Conservation (phyloP, 2,329 filamentous ascomycete species). For the Metarhizium album region DNA sequence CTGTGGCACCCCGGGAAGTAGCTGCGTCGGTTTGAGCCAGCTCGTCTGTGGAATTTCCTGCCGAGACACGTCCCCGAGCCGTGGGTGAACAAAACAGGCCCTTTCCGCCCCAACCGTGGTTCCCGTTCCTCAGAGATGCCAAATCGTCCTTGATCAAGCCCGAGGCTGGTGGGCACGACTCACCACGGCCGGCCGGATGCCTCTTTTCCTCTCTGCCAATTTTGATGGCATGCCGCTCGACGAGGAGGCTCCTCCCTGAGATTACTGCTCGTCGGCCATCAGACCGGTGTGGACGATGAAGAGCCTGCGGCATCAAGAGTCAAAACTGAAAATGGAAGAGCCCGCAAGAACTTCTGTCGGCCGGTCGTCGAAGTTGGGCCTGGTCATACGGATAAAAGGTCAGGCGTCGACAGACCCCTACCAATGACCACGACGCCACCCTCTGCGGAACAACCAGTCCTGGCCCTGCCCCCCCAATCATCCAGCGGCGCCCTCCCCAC, state of each 20-base stretch:
- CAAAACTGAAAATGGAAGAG: neutral
- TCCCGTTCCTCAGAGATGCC: neutral
- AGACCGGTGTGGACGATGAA: neutral
- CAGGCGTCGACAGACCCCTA: slow-evolving; percentile 2
- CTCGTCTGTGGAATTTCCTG: neutral
- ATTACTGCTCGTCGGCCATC: neutral
- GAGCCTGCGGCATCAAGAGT: neutral
- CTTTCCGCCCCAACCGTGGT: neutral
- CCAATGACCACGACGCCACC: slow-evolving; percentile 1
- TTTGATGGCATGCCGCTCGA: too few relatives aligned
- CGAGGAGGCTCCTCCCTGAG: neutral
- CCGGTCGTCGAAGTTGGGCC: neutral
- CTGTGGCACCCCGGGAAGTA: slow-evolving; percentile 8
- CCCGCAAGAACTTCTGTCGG: neutral
- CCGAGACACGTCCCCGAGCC: slow-evolving; percentile 1
- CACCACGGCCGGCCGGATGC: too few relatives aligned
- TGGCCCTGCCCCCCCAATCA: slow-evolving; percentile 5
- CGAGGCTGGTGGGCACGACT: neutral
- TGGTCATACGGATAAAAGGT: neutral
- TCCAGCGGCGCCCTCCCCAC: slow-evolving; percentile 3
- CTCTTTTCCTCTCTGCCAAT: neutral
- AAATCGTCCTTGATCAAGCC: neutral
- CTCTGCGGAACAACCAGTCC: neutral
- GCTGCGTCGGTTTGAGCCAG: slow-evolving; percentile 8
- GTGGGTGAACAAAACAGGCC: neutral